Evolutionary conservation across 305 asterid species (phyloP).

Genomic region (Caryopteris hybrid): DNA sequence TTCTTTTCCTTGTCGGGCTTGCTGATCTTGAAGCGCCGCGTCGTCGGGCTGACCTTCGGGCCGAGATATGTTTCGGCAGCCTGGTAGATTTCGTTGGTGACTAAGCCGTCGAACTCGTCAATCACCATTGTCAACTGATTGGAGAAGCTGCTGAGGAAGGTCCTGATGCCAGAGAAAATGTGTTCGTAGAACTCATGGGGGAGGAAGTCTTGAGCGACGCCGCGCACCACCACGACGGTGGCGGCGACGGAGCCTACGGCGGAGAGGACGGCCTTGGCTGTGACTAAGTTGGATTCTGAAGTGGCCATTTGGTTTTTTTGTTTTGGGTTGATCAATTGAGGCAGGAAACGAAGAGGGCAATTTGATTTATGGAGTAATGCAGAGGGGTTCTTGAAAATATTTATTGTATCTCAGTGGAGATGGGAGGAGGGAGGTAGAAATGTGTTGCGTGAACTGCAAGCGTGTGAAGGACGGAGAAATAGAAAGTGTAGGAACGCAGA

Average conservation of each 20-base stretch:
- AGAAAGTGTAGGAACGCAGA: too few relatives aligned
- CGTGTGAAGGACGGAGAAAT: too few relatives aligned
- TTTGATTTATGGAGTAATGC: too few relatives aligned
- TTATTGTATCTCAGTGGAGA: too few relatives aligned
- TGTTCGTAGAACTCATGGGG: conserved; percentile 46
- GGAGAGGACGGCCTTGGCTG: conserved; percentile 45
- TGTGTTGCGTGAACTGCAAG: too few relatives aligned
- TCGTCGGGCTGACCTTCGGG: conserved; percentile 31
- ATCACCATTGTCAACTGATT: conserved; percentile 50
- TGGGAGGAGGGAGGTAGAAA: too few relatives aligned
- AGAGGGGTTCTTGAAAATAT: too few relatives aligned
- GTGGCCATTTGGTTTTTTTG: conserved; percentile 4
- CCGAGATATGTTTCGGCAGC: conserved; percentile 56
- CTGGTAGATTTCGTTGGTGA: conserved; percentile 43
- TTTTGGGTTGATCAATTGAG: not conserved
- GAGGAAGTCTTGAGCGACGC: conserved; percentile 36
- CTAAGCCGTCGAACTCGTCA: conserved; percentile 49
- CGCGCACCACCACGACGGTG: conserved; percentile 49
- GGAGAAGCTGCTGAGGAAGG: conserved; percentile 38
- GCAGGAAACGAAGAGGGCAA: too few relatives aligned
- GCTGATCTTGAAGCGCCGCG: conserved; percentile 52
- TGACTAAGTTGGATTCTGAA: conserved; percentile 36
- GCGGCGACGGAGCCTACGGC: conserved; percentile 52
- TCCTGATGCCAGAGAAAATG: conserved; percentile 31
- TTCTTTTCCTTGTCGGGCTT: conserved; percentile 43